Conservation (phyloP, 2,329 filamentous ascomycete genomes). For the Aspergillus novoparasiticus region DNA sequence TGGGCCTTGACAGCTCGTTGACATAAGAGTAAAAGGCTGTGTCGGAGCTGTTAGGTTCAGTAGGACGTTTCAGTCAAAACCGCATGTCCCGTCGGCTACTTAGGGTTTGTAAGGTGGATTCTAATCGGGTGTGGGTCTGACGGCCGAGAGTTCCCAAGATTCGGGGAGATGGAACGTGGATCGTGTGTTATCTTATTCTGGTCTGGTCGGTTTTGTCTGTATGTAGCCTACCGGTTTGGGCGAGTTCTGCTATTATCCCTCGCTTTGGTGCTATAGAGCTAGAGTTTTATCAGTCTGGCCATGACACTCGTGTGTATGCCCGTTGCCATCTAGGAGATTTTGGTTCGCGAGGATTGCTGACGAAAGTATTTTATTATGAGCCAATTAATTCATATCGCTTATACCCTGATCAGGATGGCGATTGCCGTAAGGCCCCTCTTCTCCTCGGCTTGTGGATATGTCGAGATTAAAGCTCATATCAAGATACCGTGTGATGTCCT, state of each 20-base stretch:
- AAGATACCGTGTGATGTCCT: neutral
- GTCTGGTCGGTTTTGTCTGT: neutral
- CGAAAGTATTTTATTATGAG: neutral
- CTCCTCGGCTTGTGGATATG: neutral
- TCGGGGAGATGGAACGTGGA: neutral
- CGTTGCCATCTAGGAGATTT: neutral
- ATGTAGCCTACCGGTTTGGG: neutral
- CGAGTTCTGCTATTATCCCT: neutral
- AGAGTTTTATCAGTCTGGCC: neutral
- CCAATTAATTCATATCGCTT: constrained; percentile 4
- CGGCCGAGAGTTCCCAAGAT: neutral
- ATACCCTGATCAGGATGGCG: neutral
- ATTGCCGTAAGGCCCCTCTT: neutral
- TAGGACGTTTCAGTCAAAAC: constrained; percentile 1
- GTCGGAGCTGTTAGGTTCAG: neutral
- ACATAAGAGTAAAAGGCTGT: neutral
- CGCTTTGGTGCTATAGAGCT: neutral
- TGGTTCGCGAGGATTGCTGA: neutral
- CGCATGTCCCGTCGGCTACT: neutral
- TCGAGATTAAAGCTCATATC: neutral
- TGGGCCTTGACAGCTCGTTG: neutral
- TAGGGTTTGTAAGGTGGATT: neutral
- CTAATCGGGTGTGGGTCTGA: neutral
- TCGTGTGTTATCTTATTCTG: neutral
- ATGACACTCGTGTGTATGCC: neutral